Evolutionary conservation across 129 eudicot species (phyloP), one percentile per base, ranked within the genome.

Genomic region (Silybum marianum): DNA sequence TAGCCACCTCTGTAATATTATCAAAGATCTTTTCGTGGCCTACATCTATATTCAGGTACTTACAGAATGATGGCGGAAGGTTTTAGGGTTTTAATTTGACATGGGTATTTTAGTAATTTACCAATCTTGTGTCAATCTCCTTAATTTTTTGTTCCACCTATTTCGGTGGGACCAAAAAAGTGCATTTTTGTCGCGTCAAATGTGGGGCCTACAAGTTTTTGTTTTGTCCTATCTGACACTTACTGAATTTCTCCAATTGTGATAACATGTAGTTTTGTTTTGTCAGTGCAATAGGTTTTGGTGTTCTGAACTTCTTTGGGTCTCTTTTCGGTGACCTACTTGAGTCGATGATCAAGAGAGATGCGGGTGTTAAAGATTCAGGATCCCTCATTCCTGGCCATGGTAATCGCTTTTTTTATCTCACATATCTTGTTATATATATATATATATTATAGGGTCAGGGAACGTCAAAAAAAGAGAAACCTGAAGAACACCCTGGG

Each of bases 351-450:
- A 95, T 95, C 88, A 95, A 95, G 51, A 95, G 99, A 54, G 99
- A 95, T 88, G 99, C 99, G 3, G 99, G 99, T 71, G 98, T 92
- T 62, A 95, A 95, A 90, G 99, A 95, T 85, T 95, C 99, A n/a
- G 99, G 99, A 3, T 88, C 99, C 6, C 99, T 95, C 88, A 95
- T 95, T 46, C 99, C 99, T 18, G 99, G 99, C 60, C 99, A 95
- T 78, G 99, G 99, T 95, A 89, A 86, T 23, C 23, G 18, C 1
- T 76, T 25, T 9, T 69, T 79, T 79, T 69, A 3, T 26, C 78
- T 51, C 19, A 1, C 46, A 4, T 13, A 54, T 67, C 9, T 46
- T 81, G 62, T 48, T 32, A 32, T 32, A 32, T 32, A 32, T 32
- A 32, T 32, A 32, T 32, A 32, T 32, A 32, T 32, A 32, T 32